phyloP scores from a whole-genome alignment of 192 early-diverging fungal genomes.

The Linnemannia hyalina region DNA sequence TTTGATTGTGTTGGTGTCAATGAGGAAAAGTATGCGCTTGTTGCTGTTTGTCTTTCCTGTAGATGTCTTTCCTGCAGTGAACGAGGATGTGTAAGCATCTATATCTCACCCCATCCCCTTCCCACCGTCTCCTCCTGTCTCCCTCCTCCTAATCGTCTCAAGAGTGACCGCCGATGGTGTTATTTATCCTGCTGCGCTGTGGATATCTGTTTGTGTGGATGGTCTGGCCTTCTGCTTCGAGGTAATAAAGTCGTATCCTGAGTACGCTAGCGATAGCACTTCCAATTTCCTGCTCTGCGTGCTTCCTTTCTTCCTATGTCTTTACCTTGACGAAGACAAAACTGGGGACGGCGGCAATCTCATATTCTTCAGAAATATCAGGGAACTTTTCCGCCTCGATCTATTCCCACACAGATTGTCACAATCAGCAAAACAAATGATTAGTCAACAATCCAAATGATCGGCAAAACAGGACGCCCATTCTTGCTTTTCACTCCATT shows the following conservation, averaged over 20 bases:
- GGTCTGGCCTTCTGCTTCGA: not conserved
- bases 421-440: not conserved
- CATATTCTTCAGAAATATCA: slow-evolving; percentile 88
- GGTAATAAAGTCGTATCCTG: not conserved
- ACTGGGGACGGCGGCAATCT: slow-evolving; percentile 93
- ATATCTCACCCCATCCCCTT: too few species aligned
- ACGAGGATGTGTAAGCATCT: too few species aligned
- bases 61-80: too few species aligned
- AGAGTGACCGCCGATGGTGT: too few species aligned
- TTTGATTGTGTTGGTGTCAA: too few species aligned
- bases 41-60: too few species aligned
- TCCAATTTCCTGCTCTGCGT: not conserved
- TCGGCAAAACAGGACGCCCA: not conserved
- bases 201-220: not conserved
- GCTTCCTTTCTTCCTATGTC: not conserved
- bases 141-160: too few species aligned
- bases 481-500: too few species aligned
- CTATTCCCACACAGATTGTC: slow-evolving; percentile 28
- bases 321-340: slow-evolving; percentile 86
- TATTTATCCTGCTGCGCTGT: not conserved
- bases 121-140: too few species aligned
- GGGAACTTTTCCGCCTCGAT: slow-evolving; percentile 93
- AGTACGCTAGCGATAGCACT: not conserved
- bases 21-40: too few species aligned
- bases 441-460: not conserved